These are phyloP conservation scores for Aspergillus hortae DNA, from an alignment of 2,329 filamentous ascomycete genomes.

Conservation along the genomic window DNA sequence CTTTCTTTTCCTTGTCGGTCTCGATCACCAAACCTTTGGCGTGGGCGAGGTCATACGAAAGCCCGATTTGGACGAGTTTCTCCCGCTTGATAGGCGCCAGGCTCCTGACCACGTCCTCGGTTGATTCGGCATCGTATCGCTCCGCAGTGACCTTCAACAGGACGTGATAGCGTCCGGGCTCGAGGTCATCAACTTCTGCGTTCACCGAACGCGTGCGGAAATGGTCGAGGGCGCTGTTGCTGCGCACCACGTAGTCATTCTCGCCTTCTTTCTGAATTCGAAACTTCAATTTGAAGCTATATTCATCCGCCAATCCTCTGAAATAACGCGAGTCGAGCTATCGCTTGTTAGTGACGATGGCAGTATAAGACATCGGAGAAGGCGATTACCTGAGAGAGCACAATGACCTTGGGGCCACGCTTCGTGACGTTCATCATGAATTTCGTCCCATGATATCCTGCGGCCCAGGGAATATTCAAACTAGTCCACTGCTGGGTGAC, in stretches of 20 bases:
- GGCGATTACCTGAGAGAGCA: slow-evolving; percentile 50
- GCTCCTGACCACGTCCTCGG: slow-evolving; percentile 65
- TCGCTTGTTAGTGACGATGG: slow-evolving; percentile 9
- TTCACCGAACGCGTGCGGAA: slow-evolving; percentile 71
- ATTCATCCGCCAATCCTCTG: slow-evolving; percentile 54
- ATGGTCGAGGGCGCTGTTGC: slow-evolving; percentile 46
- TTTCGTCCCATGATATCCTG: slow-evolving; percentile 59
- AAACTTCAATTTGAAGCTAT: slow-evolving; percentile 57
- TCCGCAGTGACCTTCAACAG: slow-evolving; percentile 70
- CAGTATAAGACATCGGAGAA: not conserved
- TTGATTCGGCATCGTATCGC: slow-evolving; percentile 51
- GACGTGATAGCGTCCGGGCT: slow-evolving; percentile 71
- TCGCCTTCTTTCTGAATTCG: slow-evolving; percentile 58
- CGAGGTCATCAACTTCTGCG: slow-evolving; percentile 66
- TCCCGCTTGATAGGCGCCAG: slow-evolving; percentile 63
- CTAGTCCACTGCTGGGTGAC: slow-evolving; percentile 61
- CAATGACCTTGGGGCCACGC: slow-evolving; percentile 54
- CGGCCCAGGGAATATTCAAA: slow-evolving; percentile 58
- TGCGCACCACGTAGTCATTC: slow-evolving; percentile 57
- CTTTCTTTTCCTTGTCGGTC: slow-evolving; percentile 32
- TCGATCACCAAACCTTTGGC: slow-evolving; percentile 42
- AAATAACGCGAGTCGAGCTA: slow-evolving; percentile 61
- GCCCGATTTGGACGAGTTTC: slow-evolving; percentile 58
- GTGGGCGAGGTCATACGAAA: slow-evolving; percentile 46
- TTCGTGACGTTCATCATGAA: slow-evolving; percentile 54